Percentiles rank a stretch among this genome's conserved stretches.
phyloP scores from a whole-genome alignment of 2,329 filamentous ascomycete genomes.

The Mycocentrospora acerina region DNA sequence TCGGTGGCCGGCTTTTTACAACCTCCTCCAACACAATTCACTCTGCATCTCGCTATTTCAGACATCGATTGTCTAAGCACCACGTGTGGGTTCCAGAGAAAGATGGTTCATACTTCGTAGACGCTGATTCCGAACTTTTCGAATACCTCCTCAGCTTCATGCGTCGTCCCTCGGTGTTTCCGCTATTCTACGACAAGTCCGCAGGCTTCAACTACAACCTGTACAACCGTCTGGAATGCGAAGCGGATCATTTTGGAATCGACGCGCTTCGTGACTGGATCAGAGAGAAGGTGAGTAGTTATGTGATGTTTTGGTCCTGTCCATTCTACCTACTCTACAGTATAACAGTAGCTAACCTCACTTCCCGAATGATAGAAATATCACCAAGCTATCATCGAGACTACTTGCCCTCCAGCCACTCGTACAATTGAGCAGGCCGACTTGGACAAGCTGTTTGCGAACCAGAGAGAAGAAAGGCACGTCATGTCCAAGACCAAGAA shows the following conservation, averaged over 20 bases:
- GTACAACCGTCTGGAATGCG: slow-evolving; percentile 35
- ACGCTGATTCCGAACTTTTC: slow-evolving; percentile 42
- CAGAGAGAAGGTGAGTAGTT: slow-evolving; percentile 2
- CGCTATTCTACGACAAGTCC: slow-evolving; percentile 37
- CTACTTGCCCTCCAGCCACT: not conserved
- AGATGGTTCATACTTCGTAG: slow-evolving; percentile 43
- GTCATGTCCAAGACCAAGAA: not conserved
- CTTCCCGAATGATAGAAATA: slow-evolving; percentile 9
- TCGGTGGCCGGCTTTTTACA: slow-evolving; percentile 18
- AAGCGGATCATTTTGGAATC: slow-evolving; percentile 41
- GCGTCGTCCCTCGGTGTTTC: slow-evolving; percentile 17
- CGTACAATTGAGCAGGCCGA: not conserved
- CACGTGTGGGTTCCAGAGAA: slow-evolving; percentile 8
- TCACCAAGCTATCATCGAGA: slow-evolving; percentile 18
- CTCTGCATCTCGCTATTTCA: slow-evolving; percentile 11
- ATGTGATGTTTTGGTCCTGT: no score
- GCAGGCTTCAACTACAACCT: slow-evolving; percentile 37
- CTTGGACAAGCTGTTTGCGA: not conserved
- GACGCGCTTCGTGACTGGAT: slow-evolving; percentile 36
- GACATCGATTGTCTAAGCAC: slow-evolving; percentile 2
- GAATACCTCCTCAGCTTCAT: slow-evolving; percentile 22
- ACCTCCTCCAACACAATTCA: slow-evolving; percentile 7
- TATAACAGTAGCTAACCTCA: no score
- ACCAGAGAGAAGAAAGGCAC: slow-evolving; percentile 3
- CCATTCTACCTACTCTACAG: no score